Conservation (phyloP, 164 flowering plant species). For the Umbellularia californica region DNA sequence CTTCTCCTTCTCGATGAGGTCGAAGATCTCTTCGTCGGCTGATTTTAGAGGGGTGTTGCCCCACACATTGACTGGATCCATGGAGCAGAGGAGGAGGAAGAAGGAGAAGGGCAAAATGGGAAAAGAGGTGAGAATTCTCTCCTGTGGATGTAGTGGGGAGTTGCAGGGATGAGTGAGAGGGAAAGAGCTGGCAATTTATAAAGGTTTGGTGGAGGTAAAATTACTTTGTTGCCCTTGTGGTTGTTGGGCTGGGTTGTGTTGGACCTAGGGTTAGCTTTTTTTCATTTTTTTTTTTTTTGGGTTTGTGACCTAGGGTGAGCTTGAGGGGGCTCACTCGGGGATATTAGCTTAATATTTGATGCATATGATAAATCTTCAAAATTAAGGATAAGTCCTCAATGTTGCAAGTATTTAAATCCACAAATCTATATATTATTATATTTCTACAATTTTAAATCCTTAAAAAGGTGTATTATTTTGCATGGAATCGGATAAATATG, state of each 20-base stretch:
- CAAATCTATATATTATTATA: no score
- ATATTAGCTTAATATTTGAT: no score
- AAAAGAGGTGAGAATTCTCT: not conserved
- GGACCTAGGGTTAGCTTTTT: not conserved
- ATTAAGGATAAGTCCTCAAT: no score
- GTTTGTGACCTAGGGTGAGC: no score
- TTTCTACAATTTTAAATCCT: no score
- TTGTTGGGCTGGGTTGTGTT: no score
- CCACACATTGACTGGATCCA: constrained; percentile 86
- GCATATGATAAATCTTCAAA: no score
- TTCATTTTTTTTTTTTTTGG: no score
- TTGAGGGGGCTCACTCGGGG: no score
- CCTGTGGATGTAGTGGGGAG: not conserved
- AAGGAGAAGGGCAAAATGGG: not conserved
- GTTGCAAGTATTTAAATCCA: no score
- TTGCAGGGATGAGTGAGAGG: not conserved
- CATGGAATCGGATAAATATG: no score
- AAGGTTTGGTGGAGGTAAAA: not conserved
- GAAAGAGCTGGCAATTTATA: not conserved
- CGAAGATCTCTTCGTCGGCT: constrained; percentile 78
- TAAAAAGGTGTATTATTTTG: no score
- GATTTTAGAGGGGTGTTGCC: constrained; percentile 65
- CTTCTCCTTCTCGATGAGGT: constrained; percentile 96
- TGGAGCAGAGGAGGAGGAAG: constrained; percentile 11
- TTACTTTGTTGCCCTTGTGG: not conserved